These are phyloP conservation scores for Bruguiera hainesii DNA, from an alignment of 441 rosid genomes.

Conservation along the genomic window DNA sequence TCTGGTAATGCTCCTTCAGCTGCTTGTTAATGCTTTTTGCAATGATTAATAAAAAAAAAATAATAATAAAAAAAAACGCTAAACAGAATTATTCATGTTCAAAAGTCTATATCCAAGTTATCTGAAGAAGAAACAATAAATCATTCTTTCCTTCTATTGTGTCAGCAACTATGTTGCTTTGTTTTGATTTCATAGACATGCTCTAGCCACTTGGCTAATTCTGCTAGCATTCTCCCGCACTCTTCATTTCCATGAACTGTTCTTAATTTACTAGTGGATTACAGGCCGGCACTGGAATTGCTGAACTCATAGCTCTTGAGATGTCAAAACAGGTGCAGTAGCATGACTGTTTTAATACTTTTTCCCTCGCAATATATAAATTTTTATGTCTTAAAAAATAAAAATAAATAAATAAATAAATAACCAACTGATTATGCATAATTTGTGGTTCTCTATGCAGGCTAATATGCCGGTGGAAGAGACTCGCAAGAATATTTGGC, in stretches of 20 bases:
- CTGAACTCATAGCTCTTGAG: constrained; percentile 85
- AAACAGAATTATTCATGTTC: too few species aligned
- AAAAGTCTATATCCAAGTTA: too few species aligned
- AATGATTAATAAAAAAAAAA: background rate
- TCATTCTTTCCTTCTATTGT: background rate
- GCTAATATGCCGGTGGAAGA: constrained; percentile 36
- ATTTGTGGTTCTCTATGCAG: constrained; percentile 32
- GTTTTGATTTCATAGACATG: background rate
- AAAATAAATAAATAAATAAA: too few species aligned
- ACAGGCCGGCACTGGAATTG: constrained; percentile 93
- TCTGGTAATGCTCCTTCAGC: background rate
- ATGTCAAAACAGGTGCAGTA: constrained; percentile 59
- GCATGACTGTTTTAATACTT: background rate
- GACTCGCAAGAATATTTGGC: constrained; percentile 47
- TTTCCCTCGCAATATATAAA: background rate
- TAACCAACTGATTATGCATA: background rate
- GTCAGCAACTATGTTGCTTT: background rate
- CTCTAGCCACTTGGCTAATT: too few species aligned
- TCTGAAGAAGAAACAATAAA: too few species aligned
- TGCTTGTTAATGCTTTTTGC: background rate
- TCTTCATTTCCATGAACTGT: too few species aligned
- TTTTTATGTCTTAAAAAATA: background rate
- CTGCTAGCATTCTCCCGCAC: too few species aligned
- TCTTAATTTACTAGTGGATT: constrained; percentile 17
- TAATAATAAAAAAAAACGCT: too few species aligned